Conservation (phyloP, 192 early-diverging fungal species). For the Pilobolus umbonatus region DNA sequence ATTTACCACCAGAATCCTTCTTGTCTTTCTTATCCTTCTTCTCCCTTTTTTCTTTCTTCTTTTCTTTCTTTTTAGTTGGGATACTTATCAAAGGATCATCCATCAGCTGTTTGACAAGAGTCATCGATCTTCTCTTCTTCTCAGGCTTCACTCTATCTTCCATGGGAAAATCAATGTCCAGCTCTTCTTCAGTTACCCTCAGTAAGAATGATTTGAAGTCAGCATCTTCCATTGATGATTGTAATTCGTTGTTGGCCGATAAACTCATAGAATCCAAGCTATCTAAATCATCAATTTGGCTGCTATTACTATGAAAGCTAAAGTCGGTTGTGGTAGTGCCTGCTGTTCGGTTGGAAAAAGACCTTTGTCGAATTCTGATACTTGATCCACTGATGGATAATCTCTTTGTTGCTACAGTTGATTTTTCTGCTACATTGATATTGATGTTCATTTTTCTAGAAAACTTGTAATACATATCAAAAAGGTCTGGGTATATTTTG, state of each 20-base stretch:
- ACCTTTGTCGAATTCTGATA: not conserved
- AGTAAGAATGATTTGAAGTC: not conserved
- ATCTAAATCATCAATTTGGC: not conserved
- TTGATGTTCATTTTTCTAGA: slow-evolving; percentile 1
- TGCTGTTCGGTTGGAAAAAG: too few relatives aligned
- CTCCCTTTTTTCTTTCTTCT: slow-evolving; percentile 7
- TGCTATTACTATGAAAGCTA: not conserved
- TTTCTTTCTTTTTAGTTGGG: not conserved
- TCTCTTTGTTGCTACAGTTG: not conserved
- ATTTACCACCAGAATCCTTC: not conserved
- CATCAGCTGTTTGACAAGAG: not conserved
- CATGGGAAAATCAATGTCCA: not conserved
- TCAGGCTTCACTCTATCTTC: not conserved
- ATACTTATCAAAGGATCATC: slow-evolving; percentile 6
- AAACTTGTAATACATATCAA: slow-evolving; percentile 2
- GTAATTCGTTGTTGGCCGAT: too few relatives aligned
- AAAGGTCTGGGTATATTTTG: slow-evolving; percentile 4
- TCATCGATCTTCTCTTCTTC: not conserved
- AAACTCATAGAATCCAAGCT: not conserved
- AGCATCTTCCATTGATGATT: not conserved
- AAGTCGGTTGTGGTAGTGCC: not conserved
- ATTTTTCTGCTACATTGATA: not conserved
- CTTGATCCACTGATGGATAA: not conserved
- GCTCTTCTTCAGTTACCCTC: not conserved
- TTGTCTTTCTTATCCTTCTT: not conserved